phyloP scores from a whole-genome alignment of 2,329 filamentous ascomycete genomes.

The Scedosporium boydii region DNA sequence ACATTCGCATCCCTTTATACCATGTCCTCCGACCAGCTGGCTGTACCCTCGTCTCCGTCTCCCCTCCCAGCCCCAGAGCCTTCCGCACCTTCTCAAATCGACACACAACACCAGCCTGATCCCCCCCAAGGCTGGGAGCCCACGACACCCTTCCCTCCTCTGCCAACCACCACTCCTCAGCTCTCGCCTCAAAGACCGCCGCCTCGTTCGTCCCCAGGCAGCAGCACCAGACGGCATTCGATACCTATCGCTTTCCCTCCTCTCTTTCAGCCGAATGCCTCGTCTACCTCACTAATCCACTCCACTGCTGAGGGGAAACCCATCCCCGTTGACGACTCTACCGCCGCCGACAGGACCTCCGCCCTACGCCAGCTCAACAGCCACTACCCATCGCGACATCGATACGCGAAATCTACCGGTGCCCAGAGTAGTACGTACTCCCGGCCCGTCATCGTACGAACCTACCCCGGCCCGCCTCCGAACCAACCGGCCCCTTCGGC shows the following conservation, averaged over 20 bases:
- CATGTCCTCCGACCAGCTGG: background rate
- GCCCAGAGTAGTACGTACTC: conserved; percentile 50
- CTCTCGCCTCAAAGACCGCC: conserved; percentile 14
- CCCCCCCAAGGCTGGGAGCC: background rate
- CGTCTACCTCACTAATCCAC: conserved; percentile 42
- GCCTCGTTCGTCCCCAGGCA: conserved; percentile 9
- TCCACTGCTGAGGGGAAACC: conserved; percentile 47
- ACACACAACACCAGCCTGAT: conserved; percentile 4
- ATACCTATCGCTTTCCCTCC: conserved; percentile 39
- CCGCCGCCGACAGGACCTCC: conserved; percentile 46
- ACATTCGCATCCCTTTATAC: background rate
- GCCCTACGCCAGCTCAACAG: conserved; percentile 51
- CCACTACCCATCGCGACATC: conserved; percentile 46
- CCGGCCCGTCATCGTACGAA: conserved; percentile 56
- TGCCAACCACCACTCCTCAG: conserved; percentile 12
- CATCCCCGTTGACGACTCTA: conserved; percentile 45
- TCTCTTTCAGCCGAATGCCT: conserved; percentile 37
- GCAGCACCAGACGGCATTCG: conserved; percentile 15
- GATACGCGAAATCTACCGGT: conserved; percentile 46
- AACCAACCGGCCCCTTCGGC: background rate
- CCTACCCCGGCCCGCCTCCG: conserved; percentile 42
- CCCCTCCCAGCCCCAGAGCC: background rate
- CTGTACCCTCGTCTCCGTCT: background rate
- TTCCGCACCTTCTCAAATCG: background rate
- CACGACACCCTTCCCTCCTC: conserved; percentile 8